Evolutionary conservation across 2,329 filamentous ascomycete species (phyloP).

Genomic region (Claviceps quebecensis): DNA sequence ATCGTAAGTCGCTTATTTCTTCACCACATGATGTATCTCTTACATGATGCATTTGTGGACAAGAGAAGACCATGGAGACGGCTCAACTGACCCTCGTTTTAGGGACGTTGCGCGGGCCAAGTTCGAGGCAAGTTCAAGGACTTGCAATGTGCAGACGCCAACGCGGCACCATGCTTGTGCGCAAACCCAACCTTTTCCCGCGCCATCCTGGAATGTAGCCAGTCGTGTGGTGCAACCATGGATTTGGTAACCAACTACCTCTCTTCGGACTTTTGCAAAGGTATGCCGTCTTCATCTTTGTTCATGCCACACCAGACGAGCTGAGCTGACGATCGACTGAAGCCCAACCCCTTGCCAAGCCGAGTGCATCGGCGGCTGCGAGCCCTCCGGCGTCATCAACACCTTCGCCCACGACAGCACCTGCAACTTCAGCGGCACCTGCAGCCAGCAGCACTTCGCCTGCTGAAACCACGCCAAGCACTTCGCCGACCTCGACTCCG

Average conservation of each 20-base stretch:
- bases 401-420: neutral
- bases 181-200: conserved; percentile 17
- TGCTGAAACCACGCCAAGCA: neutral
- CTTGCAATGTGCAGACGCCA: conserved; percentile 15
- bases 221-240: conserved; percentile 12
- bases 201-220: conserved; percentile 27
- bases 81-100: neutral
- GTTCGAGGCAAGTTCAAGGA: conserved; percentile 11
- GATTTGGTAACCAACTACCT: conserved; percentile 11
- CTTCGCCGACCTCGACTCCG: neutral
- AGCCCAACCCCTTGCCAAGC: conserved; percentile 1
- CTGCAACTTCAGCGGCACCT: neutral
- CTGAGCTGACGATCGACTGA: neutral
- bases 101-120: conserved; percentile 12
- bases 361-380: neutral
- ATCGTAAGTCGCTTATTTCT: conserved; percentile 15
- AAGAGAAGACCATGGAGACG: neutral
- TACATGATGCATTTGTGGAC: too few relatives aligned
- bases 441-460: neutral
- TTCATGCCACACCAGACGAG: neutral
- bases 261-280: conserved; percentile 10
- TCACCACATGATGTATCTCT: neutral
- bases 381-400: neutral
- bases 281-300: conserved; percentile 8
- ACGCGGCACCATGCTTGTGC: conserved; percentile 27